phyloP scores from a whole-genome alignment of 2,329 filamentous ascomycete genomes.

The Colletotrichum eleusines region DNA sequence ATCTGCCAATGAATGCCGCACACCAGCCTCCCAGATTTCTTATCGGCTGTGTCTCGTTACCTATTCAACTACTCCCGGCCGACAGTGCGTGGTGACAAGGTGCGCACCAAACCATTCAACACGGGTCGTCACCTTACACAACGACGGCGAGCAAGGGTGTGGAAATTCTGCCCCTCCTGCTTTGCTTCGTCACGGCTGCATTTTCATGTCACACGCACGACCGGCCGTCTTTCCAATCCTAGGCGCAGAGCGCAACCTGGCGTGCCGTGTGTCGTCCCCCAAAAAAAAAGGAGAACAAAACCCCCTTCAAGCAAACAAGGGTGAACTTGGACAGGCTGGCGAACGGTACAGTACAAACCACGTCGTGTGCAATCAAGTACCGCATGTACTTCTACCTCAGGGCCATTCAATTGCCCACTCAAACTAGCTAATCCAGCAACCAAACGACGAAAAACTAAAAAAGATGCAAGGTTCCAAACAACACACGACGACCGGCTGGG shows the following conservation, averaged over 20 bases:
- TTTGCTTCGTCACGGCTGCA: constrained; percentile 29
- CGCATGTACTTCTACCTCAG: constrained; percentile 34
- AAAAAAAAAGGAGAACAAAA: not conserved
- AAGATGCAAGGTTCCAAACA: constrained; percentile 26
- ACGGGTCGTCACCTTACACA: constrained; percentile 19
- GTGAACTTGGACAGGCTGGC: constrained; percentile 5
- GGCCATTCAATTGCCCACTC: not conserved
- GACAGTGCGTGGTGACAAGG: not conserved
- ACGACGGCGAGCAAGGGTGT: constrained; percentile 19
- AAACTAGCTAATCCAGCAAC: constrained; percentile 20
- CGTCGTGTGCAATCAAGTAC: constrained; percentile 15
- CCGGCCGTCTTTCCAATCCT: constrained; percentile 2
- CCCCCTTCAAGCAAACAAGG: constrained; percentile 12
- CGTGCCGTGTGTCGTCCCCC: constrained; percentile 5
- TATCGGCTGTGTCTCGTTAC: not conserved
- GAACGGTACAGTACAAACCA: constrained; percentile 27
- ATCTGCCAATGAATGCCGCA: constrained; percentile 19
- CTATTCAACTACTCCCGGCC: not conserved
- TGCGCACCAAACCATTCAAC: constrained; percentile 12
- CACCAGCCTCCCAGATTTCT: not conserved
- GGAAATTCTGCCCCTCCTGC: not conserved
- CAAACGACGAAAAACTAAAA: constrained; percentile 25
- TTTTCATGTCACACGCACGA: constrained; percentile 31
- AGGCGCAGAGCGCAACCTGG: not conserved
- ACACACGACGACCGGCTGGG: constrained; percentile 40